Percentiles rank a stretch among this genome's conserved stretches.
These are phyloP conservation scores for Linnemannia schmuckeri DNA, from an alignment of 192 early-diverging fungal species.

Conservation along the genomic window DNA sequence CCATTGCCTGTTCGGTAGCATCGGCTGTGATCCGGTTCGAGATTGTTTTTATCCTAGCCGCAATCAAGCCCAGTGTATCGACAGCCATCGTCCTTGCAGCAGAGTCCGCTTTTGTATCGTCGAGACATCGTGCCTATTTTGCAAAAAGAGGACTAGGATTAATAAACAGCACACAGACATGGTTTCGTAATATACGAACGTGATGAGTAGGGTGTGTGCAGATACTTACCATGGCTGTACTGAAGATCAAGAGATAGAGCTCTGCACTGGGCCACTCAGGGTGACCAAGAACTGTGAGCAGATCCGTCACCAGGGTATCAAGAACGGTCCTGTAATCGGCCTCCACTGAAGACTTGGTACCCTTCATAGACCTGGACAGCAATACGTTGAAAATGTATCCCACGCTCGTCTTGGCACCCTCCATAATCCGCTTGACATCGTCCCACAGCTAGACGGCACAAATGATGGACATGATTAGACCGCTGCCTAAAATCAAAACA, in stretches of 20 bases:
- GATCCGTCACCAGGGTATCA: constrained; percentile 80
- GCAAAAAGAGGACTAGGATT: background rate
- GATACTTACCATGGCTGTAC: constrained; percentile 72
- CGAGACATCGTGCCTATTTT: constrained; percentile 66
- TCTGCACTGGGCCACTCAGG: constrained; percentile 95
- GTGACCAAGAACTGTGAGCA: constrained; percentile 76
- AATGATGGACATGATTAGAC: background rate
- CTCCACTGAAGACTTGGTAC: constrained; percentile 66
- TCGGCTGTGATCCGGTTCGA: background rate
- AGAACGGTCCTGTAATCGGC: constrained; percentile 81
- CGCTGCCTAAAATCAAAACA: too few relatives aligned
- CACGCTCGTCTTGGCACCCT: constrained; percentile 19
- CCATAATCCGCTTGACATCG: background rate
- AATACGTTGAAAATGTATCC: constrained; percentile 56
- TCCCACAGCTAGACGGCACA: constrained; percentile 10
- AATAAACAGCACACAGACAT: background rate
- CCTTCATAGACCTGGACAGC: constrained; percentile 57
- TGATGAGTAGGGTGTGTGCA: background rate
- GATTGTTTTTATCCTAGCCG: constrained; percentile 67
- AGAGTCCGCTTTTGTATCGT: constrained; percentile 71
- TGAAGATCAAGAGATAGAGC: constrained; percentile 74
- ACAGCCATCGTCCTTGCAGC: constrained; percentile 70
- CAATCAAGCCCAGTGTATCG: constrained; percentile 73
- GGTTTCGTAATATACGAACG: too few relatives aligned
- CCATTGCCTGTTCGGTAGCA: background rate